Conservation (phyloP, 164 flowering plant species). For the Umbellularia californica region DNA sequence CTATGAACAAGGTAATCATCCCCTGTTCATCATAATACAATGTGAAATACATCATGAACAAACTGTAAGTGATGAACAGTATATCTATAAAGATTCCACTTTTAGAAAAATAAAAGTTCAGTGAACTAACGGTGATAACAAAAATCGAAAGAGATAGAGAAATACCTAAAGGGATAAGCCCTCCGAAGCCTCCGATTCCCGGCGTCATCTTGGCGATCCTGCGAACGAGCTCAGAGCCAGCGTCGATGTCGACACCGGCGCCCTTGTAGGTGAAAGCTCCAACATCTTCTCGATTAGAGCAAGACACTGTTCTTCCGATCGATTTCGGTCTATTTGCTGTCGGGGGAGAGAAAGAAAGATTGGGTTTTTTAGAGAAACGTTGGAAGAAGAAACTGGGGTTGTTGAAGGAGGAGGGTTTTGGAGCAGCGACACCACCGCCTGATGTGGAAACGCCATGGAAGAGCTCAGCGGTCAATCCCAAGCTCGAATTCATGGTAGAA, state of each 20-base stretch:
- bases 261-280: conserved; percentile 65
- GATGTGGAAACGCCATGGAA: neutral
- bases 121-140: too few relatives aligned
- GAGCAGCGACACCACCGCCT: neutral
- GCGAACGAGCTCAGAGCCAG: conserved; percentile 85
- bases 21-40: conserved; percentile 43
- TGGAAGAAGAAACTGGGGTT: neutral
- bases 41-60: too few relatives aligned
- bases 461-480: neutral
- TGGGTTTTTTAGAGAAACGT: neutral
- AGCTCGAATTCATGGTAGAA: neutral
- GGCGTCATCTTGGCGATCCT: conserved; percentile 94
- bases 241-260: conserved; percentile 94
- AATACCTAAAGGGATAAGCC: conserved; percentile 78
- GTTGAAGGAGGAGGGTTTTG: neutral
- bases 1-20: conserved; percentile 97
- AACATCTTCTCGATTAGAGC: conserved; percentile 4
- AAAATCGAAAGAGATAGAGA: neutral
- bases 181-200: conserved; percentile 95
- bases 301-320: neutral
- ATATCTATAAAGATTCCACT: too few relatives aligned
- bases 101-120: too few relatives aligned
- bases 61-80: too few relatives aligned
- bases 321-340: neutral
- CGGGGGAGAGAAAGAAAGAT: neutral